Conservation (phyloP, 2,329 filamentous ascomycete species). For the Talaromyces sp. region DNA sequence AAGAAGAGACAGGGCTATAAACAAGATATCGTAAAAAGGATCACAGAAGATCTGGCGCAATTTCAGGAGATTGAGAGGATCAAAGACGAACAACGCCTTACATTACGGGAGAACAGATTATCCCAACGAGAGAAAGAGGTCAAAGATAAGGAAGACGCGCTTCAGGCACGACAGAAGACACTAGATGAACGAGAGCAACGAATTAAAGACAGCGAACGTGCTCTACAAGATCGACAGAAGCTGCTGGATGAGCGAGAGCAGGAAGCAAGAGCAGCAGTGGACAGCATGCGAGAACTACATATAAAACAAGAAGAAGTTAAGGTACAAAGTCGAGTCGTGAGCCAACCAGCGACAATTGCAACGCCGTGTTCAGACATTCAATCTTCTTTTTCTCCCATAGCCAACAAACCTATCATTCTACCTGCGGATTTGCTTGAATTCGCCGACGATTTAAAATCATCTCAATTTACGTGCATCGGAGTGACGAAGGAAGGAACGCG, state of each 20-base stretch:
- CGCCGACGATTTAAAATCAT: constrained; percentile 7
- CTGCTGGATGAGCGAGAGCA: not conserved
- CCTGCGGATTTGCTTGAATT: constrained; percentile 6
- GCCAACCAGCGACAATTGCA: not conserved
- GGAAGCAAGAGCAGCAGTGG: not conserved
- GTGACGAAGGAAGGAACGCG: constrained; percentile 9
- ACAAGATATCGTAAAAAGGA: not conserved
- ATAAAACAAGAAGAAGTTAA: not conserved
- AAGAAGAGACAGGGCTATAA: not conserved
- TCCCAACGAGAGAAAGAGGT: not conserved
- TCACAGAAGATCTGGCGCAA: not conserved
- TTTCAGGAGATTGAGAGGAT: not conserved
- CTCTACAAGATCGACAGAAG: not conserved
- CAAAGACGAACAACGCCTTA: not conserved
- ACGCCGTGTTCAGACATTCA: not conserved
- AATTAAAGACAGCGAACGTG: not conserved
- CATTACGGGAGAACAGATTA: not conserved
- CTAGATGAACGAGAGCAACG: not conserved
- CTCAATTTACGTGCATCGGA: constrained; percentile 14
- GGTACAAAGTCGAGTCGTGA: not conserved
- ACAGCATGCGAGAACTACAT: not conserved
- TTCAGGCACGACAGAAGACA: not conserved
- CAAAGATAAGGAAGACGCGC: not conserved
- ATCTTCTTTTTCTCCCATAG: not conserved
- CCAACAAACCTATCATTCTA: not conserved